phyloP scores from a whole-genome alignment of 768 basidiomycete genomes.

The Mrakia blollopis region DNA sequence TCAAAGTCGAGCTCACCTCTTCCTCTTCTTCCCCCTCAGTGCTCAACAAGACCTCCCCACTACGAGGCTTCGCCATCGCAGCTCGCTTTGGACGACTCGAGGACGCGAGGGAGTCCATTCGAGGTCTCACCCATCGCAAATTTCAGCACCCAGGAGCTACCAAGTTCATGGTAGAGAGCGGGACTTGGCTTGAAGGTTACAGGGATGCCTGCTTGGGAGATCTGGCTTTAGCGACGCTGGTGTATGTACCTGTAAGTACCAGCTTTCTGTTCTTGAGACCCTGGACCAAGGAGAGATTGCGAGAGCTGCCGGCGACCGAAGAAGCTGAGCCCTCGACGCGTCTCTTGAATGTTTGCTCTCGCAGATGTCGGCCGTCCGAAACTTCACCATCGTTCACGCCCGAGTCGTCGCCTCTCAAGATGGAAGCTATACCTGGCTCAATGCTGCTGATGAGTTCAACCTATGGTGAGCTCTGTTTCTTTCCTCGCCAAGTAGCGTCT shows the following conservation, averaged over 20 bases:
- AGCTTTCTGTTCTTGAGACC: neutral
- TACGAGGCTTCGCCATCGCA: constrained; percentile 2
- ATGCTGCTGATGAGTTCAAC: neutral
- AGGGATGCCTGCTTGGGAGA: constrained; percentile 6
- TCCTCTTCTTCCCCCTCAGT: neutral
- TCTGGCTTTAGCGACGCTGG: neutral
- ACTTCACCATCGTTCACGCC: constrained; percentile 10
- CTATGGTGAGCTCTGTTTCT: neutral
- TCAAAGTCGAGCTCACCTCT: neutral
- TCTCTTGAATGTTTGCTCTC: neutral
- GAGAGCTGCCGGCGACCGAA: neutral
- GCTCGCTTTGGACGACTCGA: neutral
- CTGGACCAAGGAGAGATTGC: neutral
- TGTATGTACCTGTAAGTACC: neutral
- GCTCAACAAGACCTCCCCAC: neutral
- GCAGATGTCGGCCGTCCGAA: neutral
- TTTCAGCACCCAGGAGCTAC: constrained; percentile 1
- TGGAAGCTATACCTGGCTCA: neutral
- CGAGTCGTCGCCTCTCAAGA: neutral
- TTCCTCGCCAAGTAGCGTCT: too few species aligned
- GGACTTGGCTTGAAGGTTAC: neutral
- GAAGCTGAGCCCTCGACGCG: neutral
- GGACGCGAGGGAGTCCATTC: constrained; percentile 4
- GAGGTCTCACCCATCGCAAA: neutral
- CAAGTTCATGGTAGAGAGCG: neutral